Percentiles rank a stretch among this genome's conserved stretches.
These are phyloP conservation scores for Dactylellina sp. DNA, from an alignment of 2,329 filamentous ascomycete genomes.

Conservation along the genomic window DNA sequence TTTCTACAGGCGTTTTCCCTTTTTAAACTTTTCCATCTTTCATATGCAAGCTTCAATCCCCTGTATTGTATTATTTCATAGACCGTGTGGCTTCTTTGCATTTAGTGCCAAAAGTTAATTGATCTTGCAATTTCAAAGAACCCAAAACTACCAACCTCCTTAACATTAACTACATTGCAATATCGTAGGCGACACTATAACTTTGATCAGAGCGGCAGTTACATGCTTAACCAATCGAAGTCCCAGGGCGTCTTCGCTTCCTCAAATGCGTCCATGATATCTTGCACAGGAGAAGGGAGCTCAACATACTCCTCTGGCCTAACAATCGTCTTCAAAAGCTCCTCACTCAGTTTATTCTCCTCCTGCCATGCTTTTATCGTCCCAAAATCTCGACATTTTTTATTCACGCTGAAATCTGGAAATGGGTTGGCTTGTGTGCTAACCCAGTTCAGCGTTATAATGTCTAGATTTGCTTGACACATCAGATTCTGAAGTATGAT, in stretches of 20 bases:
- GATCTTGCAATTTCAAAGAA: not conserved
- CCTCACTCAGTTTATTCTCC: constrained; percentile 33
- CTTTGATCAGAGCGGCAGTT: too few species aligned
- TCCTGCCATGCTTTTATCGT: constrained; percentile 45
- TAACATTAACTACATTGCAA: too few species aligned
- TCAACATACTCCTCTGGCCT: constrained; percentile 32
- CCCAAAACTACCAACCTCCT: too few species aligned
- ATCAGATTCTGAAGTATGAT: constrained; percentile 63
- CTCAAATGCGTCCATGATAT: constrained; percentile 45
- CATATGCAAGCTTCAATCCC: not conserved
- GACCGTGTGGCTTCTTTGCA: constrained; percentile 17
- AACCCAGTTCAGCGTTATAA: constrained; percentile 62
- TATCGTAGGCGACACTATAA: too few species aligned
- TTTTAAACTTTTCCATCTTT: constrained; percentile 9
- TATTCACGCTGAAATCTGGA: constrained; percentile 62
- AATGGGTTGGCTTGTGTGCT: constrained; percentile 61
- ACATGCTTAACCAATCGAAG: constrained; percentile 51
- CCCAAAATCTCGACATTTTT: constrained; percentile 62
- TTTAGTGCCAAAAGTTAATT: constrained; percentile 35
- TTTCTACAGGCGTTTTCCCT: constrained; percentile 37
- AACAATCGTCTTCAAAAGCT: constrained; percentile 33
- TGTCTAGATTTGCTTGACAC: constrained; percentile 62
- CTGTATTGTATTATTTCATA: constrained; percentile 22
- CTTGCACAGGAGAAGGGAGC: constrained; percentile 18
- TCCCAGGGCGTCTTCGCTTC: constrained; percentile 49